Percentiles rank a stretch among this genome's conserved stretches.
Evolutionary conservation across 305 asterid genomes (phyloP).

Genomic region (Solanum chacoense): DNA sequence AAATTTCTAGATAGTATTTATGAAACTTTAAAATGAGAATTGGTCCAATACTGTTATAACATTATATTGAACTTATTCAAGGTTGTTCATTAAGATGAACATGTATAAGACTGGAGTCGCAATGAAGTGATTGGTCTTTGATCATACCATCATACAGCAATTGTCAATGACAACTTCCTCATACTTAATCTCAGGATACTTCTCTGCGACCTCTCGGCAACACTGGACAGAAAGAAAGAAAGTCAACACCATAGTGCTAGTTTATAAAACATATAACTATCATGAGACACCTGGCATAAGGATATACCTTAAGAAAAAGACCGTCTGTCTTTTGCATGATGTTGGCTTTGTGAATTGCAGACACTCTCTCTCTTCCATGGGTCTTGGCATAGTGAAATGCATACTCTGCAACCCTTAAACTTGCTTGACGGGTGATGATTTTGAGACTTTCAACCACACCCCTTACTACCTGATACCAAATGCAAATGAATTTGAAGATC

Average conservation of each 20-base stretch:
- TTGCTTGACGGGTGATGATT: slow-evolving; percentile 94
- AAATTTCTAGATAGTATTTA: background rate
- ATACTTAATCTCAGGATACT: slow-evolving; percentile 78
- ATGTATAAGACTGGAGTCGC: background rate
- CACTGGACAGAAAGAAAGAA: slow-evolving; percentile 48
- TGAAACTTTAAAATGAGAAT: background rate
- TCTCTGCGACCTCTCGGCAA: slow-evolving; percentile 93
- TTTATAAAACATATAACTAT: background rate
- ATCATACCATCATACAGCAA: slow-evolving; percentile 89
- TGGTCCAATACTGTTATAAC: background rate
- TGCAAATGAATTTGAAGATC: background rate
- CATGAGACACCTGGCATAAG: background rate
- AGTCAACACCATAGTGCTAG: slow-evolving; percentile 17
- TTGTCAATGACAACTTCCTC: slow-evolving; percentile 98
- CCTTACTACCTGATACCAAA: slow-evolving; percentile 65
- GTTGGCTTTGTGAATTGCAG: slow-evolving; percentile 96
- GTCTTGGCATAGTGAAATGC: slow-evolving; percentile 92
- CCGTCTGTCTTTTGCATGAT: slow-evolving; percentile 99
- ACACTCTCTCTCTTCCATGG: slow-evolving; percentile 91
- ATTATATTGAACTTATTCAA: background rate
- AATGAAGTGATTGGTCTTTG: background rate
- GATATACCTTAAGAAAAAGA: slow-evolving; percentile 84
- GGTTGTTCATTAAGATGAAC: background rate
- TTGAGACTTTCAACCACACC: slow-evolving; percentile 98
- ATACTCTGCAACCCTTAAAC: slow-evolving; percentile 93